These are phyloP conservation scores for Globisporangium nodosum DNA, from an alignment of 352 stramenopile species.

Conservation along the genomic window DNA sequence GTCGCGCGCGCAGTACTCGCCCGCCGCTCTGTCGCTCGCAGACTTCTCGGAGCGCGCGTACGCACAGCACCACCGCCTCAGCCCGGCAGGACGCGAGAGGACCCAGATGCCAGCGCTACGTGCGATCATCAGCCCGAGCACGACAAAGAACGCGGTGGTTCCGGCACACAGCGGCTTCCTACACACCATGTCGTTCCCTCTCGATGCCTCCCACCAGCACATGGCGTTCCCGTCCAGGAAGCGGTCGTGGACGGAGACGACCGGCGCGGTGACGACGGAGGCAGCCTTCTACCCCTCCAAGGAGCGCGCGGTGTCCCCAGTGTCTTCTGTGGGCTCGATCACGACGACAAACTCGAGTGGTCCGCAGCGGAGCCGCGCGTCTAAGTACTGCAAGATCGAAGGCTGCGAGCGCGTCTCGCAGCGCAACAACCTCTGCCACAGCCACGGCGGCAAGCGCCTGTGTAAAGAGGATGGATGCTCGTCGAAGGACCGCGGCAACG, in stretches of 20 bases:
- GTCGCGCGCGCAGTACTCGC: background rate
- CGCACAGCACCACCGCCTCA: conserved; percentile 13
- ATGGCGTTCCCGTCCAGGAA: conserved; percentile 5
- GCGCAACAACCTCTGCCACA: conserved; percentile 81
- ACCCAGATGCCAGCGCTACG: conserved; percentile 37
- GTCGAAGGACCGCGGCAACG: conserved; percentile 77
- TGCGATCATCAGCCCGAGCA: conserved; percentile 51
- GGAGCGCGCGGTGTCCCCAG: conserved; percentile 7
- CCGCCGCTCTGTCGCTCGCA: too few species aligned
- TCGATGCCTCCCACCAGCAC: background rate
- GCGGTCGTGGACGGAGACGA: conserved; percentile 12
- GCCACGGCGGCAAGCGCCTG: conserved; percentile 76
- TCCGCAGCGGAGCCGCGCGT: conserved; percentile 60
- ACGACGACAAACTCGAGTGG: background rate
- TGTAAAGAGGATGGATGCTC: conserved; percentile 73
- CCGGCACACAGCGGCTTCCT: too few species aligned
- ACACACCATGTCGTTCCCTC: background rate
- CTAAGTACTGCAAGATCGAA: conserved; percentile 85
- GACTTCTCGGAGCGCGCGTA: too few species aligned
- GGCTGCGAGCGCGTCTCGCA: conserved; percentile 75
- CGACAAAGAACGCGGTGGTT: conserved; percentile 1
- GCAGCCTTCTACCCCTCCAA: conserved; percentile 7
- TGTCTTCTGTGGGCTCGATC: conserved; percentile 13
- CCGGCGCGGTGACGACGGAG: background rate
- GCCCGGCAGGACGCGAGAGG: conserved; percentile 22